Conservation (phyloP, 306 rosid species). For the Sophora flavescens region DNA sequence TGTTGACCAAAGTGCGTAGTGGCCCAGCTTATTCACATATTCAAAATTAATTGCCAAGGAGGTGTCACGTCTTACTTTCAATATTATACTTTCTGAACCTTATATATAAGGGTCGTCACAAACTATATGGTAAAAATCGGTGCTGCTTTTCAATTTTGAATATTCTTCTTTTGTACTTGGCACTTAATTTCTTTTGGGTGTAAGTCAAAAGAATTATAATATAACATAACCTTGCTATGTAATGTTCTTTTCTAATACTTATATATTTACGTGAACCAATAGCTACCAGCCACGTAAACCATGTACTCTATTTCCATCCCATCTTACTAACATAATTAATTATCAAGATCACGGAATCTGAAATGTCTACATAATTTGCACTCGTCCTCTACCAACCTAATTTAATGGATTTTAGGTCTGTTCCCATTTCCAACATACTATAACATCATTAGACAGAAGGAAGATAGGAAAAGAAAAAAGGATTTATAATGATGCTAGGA, state of each 20-base stretch:
- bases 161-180: constrained; percentile 75
- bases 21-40: constrained; percentile 54
- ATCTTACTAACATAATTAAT: constrained; percentile 7
- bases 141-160: constrained; percentile 70
- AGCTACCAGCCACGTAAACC: constrained; percentile 17
- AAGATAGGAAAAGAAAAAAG: not conserved
- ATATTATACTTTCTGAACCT: constrained; percentile 58
- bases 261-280: constrained; percentile 15
- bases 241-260: not conserved
- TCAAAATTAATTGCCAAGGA: constrained; percentile 50
- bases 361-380: constrained; percentile 15
- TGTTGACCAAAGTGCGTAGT: constrained; percentile 55
- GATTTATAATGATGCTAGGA: constrained; percentile 28
- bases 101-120: constrained; percentile 48
- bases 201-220: constrained; percentile 56
- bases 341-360: constrained; percentile 9
- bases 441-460: constrained; percentile 2
- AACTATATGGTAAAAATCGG: constrained; percentile 56
- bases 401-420: constrained; percentile 22
- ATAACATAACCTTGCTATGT: constrained; percentile 27
- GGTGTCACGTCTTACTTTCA: constrained; percentile 61
- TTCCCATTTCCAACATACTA: constrained; percentile 22
- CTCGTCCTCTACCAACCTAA: constrained; percentile 19
- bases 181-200: constrained; percentile 42
- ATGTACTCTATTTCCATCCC: not conserved